Percentiles rank a stretch among this genome's conserved stretches.
phyloP scores from a whole-genome alignment of 257 asterid genomes.

The Plectranthus barbatus region DNA sequence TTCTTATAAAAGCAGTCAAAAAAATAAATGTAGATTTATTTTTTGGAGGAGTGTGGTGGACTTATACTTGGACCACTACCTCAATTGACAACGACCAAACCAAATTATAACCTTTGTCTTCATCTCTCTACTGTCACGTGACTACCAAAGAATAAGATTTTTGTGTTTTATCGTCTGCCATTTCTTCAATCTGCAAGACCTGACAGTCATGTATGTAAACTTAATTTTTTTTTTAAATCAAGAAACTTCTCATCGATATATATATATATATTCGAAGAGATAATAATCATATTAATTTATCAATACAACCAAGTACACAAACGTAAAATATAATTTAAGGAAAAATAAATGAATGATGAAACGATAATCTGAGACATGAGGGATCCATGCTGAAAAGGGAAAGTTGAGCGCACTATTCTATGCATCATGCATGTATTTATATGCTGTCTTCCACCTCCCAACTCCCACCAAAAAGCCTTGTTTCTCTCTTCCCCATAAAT shows the following conservation, averaged over 20 bases:
- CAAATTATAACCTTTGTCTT: neutral
- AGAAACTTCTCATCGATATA: too few species aligned
- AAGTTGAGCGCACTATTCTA: neutral
- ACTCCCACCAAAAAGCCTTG: conserved; percentile 12
- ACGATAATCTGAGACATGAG: neutral
- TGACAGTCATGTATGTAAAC: too few species aligned
- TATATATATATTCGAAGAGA: too few species aligned
- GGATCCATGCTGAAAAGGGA: neutral
- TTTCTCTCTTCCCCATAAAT: neutral
- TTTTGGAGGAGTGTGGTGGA: conserved; percentile 10
- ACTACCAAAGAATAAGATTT: too few species aligned
- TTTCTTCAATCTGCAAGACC: too few species aligned
- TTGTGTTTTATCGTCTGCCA: too few species aligned
- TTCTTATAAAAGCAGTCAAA: neutral
- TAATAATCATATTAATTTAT: too few species aligned
- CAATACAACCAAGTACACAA: too few species aligned
- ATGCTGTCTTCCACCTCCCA: conserved; percentile 17
- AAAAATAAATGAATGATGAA: neutral
- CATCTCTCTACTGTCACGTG: neutral
- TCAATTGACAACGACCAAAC: conserved; percentile 21
- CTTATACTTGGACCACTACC: conserved; percentile 18
- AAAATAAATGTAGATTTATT: conserved; percentile 8
- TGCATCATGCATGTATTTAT: neutral
- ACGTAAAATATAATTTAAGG: too few species aligned
- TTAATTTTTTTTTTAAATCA: too few species aligned